Evolutionary conservation across 345 rosid genomes (phyloP), one percentile per base, ranked within the genome.

Genomic region (Streptanthus diversifolius): DNA sequence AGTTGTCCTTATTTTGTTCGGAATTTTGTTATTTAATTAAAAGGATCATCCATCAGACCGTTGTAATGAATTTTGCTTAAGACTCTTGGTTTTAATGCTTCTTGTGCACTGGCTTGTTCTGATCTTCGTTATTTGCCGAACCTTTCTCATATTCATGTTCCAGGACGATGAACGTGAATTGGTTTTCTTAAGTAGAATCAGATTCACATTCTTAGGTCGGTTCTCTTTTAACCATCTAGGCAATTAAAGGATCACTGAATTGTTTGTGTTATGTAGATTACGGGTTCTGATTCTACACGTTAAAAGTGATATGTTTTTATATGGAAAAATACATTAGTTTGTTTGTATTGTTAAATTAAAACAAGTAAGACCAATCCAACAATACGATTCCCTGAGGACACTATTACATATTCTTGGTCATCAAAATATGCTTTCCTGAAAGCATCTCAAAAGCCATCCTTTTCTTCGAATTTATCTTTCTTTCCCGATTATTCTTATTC

Each of bases 401-500:
- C 32, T 24, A 41, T 15, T n/a, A 61, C 25, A 75, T 52, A 49
- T 75, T 75, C 59, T 33, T 62, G 14, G 35, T 62, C 70, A 44
- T 52, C 69, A 61, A 49, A 13, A 68, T 68, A 68, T 75, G 69
- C 69, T 33, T 64, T 35, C 5, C 5, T 5, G n/a, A 19, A 22
- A 53, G 74, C 79, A 75, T 68, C 68, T 51, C 6, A 30, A 21
- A 60, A 58, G 36, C 39, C 17, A 58, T 69, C n/a, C 10, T 53
- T 62, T 63, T 37, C 64, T 75, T 54, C 65, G 24, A 18, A 8
- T 25, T 44, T 55, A 18, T 69, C 27, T 55, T 64, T 17, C 40
- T 75, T 75, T 67, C 35, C 14, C 40, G 7, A 12, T 12, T 60
- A 68, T 75, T 75, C 79, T 75, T 53, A 76, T 76, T 76, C 79